Evolutionary conservation across 306 rosid species (phyloP), one percentile per base, ranked within the genome.

Genomic region (Sesbania bispinosa): DNA sequence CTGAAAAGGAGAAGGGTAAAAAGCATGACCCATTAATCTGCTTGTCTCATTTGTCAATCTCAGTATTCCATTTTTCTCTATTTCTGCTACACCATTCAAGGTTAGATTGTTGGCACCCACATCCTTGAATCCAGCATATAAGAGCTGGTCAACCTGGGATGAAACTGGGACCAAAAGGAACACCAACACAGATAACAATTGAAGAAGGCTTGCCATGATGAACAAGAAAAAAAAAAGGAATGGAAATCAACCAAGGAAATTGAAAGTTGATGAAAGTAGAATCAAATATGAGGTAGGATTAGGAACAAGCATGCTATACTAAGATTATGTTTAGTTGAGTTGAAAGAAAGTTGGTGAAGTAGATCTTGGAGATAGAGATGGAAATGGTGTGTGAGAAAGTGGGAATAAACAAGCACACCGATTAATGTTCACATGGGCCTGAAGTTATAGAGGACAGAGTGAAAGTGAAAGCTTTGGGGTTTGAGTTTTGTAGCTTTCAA

Each of bases 11-110:
- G 77, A 54, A 2, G 71, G 69, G 41, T 85, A 86, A 10, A 92
- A 82, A 21, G 92, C 94, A 38, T 77, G 86, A 0, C 97, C 96
- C 59, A 77, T 45, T 43, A 83, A 50, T 47, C 96, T 81, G 51
- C 83, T 77, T 58, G 90, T 89, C 6, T 83, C 94, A 63, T 87
- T 86, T 24, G 98, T 92, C 26, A 92, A 67, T 32, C 66, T 83
- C 21, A 92, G 53, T 16, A 89, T 73, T 8, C 98, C 96, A 24
- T 60, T 83, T 10, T 61, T 33, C 24, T 78, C 54, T 7, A 89
- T 80, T 33, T 87, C 77, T 5, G 98, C 90, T 1, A 63, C 36
- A 9, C 89, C 96, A 6, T 43, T 74, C 20, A 92, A 50, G 51
- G 92, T 69, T 13, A 92, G 26, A 21, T 89, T 88, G 53, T 83